Base-by-base conservation (phyloP, 1,284 basidiomycete species). In the Lentinula novae-zelandiae region DNA sequence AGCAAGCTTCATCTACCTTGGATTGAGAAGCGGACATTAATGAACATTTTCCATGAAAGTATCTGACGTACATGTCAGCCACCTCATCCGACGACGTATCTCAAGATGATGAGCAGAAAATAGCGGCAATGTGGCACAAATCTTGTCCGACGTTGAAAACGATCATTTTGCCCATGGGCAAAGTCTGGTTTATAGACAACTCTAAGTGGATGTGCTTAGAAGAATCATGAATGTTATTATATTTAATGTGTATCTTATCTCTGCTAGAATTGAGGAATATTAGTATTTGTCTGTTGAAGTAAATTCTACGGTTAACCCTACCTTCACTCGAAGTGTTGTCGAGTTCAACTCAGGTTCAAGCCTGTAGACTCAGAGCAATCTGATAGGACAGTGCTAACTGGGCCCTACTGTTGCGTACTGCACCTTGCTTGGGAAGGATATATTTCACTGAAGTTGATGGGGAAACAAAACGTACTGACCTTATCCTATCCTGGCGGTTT, bases 141-240 rank as follows among this genome's bases (percentile, higher is more conserved):
- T 56, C 33, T 22, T 65, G 64, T 60, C 64, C 64, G 15, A 63
- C 61, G 5, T 31, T 65, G 46, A 62, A 58, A 17, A 65, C 64
- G n/a, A 63, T 63, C 20, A 65, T 65, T 36, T 40, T 65, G 33
- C 64, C 64, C 6, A 65, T 55, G 62, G 64, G 64, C 1, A 65
- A 61, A 31, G 64, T 65, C 9, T 60, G 62, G 55, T 65, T 63
- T 42, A 42, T 55, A 6, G 64, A 62, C 12, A 59, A 61, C 44
- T 44, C 34, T 8, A 57, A 50, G 34, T 61, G 60, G 63, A 57
- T 53, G 17, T 60, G 59, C 44, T 20, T 60, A 15, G 53, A 51
- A 22, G 59, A 60, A 20, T 46, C 9, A 22, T 6, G 9, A 44
- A 17, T 13, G 3, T 44, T 44, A 27, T 27, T 12, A 10, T 38